A percentile compares a stretch with the other conserved stretches of the same genome.
Conservation (phyloP, 305 asterid genomes). For the Plantago lanceolata region DNA sequence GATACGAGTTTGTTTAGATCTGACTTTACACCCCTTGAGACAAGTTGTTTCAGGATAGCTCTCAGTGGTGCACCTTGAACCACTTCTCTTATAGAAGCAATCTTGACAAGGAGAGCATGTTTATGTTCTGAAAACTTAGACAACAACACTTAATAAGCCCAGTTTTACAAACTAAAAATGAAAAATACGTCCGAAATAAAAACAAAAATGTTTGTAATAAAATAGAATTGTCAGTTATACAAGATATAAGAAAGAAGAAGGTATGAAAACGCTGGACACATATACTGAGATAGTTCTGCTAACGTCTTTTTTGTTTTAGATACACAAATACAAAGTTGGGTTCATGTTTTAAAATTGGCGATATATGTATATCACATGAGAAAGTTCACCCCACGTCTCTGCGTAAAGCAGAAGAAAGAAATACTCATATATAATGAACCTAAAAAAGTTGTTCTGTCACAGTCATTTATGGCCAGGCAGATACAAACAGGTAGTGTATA, state of each 20-base stretch:
- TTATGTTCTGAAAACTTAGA: slow-evolving; percentile 46
- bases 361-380: background rate
- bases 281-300: too few relatives aligned
- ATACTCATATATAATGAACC: background rate
- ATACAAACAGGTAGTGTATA: background rate
- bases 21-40: slow-evolving; percentile 53
- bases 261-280: too few relatives aligned
- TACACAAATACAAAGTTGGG: too few relatives aligned
- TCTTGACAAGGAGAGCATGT: slow-evolving; percentile 60
- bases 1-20: slow-evolving; percentile 59
- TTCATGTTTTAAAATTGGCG: background rate
- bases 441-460: background rate
- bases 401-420: background rate
- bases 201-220: background rate
- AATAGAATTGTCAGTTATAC: background rate
- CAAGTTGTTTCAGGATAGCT: slow-evolving; percentile 67
- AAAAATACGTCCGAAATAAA: slow-evolving; percentile 6
- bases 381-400: background rate
- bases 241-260: background rate
- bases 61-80: slow-evolving; percentile 89
- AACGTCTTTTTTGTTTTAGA: too few relatives aligned
- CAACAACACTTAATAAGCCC: slow-evolving; percentile 23
- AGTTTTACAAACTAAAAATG: slow-evolving; percentile 13
- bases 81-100: slow-evolving; percentile 87
- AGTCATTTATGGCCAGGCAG: background rate